phyloP scores from a whole-genome alignment of 176 grass and related monocot genomes.

The Rhynchospora breviuscula region DNA sequence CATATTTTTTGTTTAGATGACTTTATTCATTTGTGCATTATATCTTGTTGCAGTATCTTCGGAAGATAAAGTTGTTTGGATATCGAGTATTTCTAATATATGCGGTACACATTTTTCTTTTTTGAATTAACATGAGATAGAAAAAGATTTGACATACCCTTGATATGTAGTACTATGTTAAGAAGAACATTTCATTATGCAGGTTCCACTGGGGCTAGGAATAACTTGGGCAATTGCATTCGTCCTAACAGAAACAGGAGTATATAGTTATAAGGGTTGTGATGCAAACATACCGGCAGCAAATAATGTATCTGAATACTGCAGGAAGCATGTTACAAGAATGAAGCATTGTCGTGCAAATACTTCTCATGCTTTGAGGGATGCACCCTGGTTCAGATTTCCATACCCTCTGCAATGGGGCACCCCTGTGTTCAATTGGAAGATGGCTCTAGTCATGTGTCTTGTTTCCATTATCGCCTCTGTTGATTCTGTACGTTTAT shows the following conservation, averaged over 20 bases:
- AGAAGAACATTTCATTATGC: conserved; percentile 9
- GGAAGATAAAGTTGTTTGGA: conserved; percentile 94
- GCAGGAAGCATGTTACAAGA: conserved; percentile 71
- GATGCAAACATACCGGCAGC: conserved; percentile 74
- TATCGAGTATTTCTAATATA: conserved; percentile 87
- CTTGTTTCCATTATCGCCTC: conserved; percentile 75
- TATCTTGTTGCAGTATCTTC: conserved; percentile 59
- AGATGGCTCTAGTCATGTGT: conserved; percentile 95
- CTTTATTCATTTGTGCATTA: conserved; percentile 8
- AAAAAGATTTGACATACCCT: neutral
- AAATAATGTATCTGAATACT: conserved; percentile 79
- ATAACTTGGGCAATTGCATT: conserved; percentile 93
- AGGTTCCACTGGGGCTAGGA: conserved; percentile 88
- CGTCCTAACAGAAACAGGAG: conserved; percentile 69
- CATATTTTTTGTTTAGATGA: neutral
- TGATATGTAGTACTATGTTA: neutral
- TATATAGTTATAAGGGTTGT: conserved; percentile 84
- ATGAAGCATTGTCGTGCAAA: conserved; percentile 86
- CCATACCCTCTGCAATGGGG: conserved; percentile 97
- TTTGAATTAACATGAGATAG: neutral
- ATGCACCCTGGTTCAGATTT: conserved; percentile 95
- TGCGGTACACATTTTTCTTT: conserved; percentile 46
- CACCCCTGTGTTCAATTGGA: conserved; percentile 87
- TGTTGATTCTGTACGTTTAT: conserved; percentile 77
- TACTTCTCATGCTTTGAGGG: conserved; percentile 69